Evolutionary conservation across 169 alveolate species (phyloP), one percentile per base, ranked within the genome.

Genomic region (Eimeria necatrix): DNA sequence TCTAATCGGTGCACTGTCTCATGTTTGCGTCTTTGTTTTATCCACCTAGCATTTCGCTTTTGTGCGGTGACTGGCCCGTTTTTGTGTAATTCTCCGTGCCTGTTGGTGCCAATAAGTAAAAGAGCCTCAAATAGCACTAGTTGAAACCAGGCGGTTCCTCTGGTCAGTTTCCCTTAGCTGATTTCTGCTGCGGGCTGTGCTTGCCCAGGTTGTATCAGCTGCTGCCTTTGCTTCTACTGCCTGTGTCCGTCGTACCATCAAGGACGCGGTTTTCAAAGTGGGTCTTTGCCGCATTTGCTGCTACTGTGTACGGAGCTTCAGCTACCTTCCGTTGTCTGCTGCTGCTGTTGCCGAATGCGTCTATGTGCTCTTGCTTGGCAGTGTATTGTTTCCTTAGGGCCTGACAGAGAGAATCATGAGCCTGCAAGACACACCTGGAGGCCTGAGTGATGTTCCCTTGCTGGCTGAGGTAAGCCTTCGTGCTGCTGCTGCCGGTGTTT

Each of bases 211-310:
- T 51, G 93, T 70, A 3, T 52, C 61, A 12, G 74, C 64, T 85
- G 93, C 78, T 22, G 93, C 93, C 24, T 85, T 70, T 85, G 83
- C 83, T n/a, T 80, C 84, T n/a, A 80, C 93, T n/a, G 51, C 93
- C 26, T 18, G 51, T 70, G 83, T 85, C 83, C 18, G 61, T 61
- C 61, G 78, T 20, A 10, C 84, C 20, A 26, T 85, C 56, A 85
- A 85, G 64, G 93, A 26, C 48, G 20, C 59, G 4, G 26, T 78
- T 32, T 51, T 78, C 4, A 46, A 4, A 22, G 88, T 78, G 68
- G 10, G 88, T 4, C 24, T n/a, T 48, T 73, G 60, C 85, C 32
- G 60, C 32, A 16, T n/a, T 49, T 73, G 85, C 85, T 73, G 85
- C 85, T 73, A 16, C 85, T 6, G 53, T n/a, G 59, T 4, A 49